Conservation (phyloP, 2,329 filamentous ascomycete species). For the Aurifilum marmelostoma region DNA sequence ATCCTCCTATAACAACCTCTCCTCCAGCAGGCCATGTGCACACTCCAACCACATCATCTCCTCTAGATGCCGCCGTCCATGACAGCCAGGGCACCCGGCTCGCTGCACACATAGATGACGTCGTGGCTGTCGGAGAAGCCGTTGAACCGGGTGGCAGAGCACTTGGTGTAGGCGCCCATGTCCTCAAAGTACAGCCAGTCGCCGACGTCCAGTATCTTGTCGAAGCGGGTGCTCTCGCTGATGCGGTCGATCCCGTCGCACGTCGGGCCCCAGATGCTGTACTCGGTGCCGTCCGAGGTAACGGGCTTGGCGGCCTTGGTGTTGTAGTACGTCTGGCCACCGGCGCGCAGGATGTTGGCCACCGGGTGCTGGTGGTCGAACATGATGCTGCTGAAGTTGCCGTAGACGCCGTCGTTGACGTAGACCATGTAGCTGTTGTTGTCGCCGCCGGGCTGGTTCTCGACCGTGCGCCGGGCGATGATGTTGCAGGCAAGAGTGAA, state of each 20-base stretch:
- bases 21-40: neutral
- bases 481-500: conserved; percentile 96
- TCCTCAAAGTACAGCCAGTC: conserved; percentile 99
- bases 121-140: conserved; percentile 93
- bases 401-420: conserved; percentile 95
- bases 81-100: conserved; percentile 80
- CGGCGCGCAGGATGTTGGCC: conserved; percentile 75
- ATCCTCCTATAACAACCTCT: neutral
- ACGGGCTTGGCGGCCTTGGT: conserved; percentile 52
- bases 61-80: conserved; percentile 43
- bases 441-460: conserved; percentile 61
- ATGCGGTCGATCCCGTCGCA: conserved; percentile 98
- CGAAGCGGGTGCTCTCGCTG: conserved; percentile 76
- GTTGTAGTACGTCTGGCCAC: conserved; percentile 62
- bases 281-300: conserved; percentile 61
- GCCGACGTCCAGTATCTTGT: conserved; percentile 80
- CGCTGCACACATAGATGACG: conserved; percentile 92
- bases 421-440: conserved; percentile 92
- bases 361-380: conserved; percentile 95
- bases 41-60: neutral
- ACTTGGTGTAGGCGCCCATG: conserved; percentile 99
- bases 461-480: conserved; percentile 89
- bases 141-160: conserved; percentile 96
- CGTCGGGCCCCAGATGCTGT: conserved; percentile 97
- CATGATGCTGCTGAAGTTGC: conserved; percentile 99